A percentile compares a stretch with the other conserved stretches of the same genome.
Conservation (phyloP, 768 basidiomycete genomes). For the Leccinum barrowsii region DNA sequence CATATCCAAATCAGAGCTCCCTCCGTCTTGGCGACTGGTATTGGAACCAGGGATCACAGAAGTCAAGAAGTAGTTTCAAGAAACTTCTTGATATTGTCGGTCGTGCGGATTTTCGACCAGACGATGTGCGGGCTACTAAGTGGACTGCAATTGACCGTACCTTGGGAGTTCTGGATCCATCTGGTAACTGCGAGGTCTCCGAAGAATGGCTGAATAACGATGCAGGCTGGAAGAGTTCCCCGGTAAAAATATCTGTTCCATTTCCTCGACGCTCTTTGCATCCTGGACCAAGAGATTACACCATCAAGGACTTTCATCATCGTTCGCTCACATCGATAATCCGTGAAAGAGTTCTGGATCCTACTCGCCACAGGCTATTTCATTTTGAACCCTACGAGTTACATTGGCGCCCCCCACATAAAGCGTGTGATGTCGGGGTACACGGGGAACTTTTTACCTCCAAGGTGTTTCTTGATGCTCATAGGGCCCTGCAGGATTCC, state of each 20-base stretch:
- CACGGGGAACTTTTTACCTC: background rate
- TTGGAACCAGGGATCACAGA: background rate
- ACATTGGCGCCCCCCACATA: background rate
- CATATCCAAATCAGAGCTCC: background rate
- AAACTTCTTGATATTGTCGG: background rate
- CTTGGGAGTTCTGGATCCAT: background rate
- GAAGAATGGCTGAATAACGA: background rate
- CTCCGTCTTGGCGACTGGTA: background rate
- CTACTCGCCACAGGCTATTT: background rate
- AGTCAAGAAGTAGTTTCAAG: background rate
- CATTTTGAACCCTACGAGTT: background rate
- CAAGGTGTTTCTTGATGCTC: background rate
- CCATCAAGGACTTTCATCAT: background rate
- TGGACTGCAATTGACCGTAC: background rate
- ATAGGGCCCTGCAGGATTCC: background rate
- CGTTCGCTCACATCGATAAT: background rate
- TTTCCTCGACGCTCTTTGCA: background rate
- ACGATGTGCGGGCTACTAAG: background rate
- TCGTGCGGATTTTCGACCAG: background rate
- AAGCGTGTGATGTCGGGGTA: background rate
- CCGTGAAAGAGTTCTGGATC: background rate
- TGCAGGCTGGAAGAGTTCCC: background rate
- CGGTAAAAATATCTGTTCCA: background rate
- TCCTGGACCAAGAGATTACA: background rate
- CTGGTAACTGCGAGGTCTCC: background rate